phyloP scores from a whole-genome alignment of 495 filamentous ascomycete genomes.

The Cercophora newfieldiana region DNA sequence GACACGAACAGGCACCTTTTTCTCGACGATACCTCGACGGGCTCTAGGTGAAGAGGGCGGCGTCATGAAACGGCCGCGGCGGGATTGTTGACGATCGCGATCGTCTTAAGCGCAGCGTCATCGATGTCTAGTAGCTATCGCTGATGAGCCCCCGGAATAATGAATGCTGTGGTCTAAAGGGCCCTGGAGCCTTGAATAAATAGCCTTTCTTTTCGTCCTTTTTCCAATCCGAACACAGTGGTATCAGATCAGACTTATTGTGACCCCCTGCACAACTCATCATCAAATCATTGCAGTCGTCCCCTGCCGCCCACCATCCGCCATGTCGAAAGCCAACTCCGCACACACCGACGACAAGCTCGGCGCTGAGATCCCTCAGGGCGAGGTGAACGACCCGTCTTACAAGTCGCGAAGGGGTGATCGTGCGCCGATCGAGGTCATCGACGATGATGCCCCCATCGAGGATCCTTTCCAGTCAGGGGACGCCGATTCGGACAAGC shows the following conservation, averaged over 20 bases:
- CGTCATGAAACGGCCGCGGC: too few species aligned
- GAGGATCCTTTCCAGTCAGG: slow-evolving; percentile 49
- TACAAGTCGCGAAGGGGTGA: slow-evolving; percentile 40
- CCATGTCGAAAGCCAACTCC: slow-evolving; percentile 31
- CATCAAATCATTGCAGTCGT: background rate
- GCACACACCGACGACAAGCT: slow-evolving; percentile 26
- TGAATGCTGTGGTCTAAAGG: too few species aligned
- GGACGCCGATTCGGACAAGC: slow-evolving; percentile 50
- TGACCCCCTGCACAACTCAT: too few species aligned
- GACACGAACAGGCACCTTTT: background rate
- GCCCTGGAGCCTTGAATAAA: too few species aligned
- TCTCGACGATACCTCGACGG: background rate
- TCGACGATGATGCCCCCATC: slow-evolving; percentile 50
- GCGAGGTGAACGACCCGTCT: slow-evolving; percentile 34
- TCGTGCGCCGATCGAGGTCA: slow-evolving; percentile 45
- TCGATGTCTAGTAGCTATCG: too few species aligned
- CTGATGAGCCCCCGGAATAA: too few species aligned
- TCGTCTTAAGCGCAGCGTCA: too few species aligned
- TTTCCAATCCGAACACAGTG: too few species aligned
- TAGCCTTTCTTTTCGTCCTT: too few species aligned
- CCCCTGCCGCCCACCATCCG: background rate
- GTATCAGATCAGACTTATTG: too few species aligned
- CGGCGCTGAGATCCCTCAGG: slow-evolving; percentile 22
- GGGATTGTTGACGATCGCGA: too few species aligned
- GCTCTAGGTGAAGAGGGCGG: background rate